Conservation (phyloP, 495 filamentous ascomycete species). For the Penicillium verhagenii region DNA sequence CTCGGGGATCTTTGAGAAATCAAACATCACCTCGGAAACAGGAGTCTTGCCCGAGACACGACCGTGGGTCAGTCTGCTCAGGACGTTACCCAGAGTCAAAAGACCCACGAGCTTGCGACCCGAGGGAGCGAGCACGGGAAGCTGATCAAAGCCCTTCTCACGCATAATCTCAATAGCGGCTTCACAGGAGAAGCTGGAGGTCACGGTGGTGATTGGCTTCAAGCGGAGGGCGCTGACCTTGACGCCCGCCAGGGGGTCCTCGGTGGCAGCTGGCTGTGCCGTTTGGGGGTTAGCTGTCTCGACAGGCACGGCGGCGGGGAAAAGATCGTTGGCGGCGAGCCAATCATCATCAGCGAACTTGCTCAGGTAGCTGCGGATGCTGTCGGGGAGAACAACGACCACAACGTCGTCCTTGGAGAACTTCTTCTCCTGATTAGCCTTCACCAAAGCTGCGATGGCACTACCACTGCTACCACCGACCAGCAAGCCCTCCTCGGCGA, state of each 20-base stretch:
- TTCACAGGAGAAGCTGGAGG: slow-evolving; percentile 63
- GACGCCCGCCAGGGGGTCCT: slow-evolving; percentile 64
- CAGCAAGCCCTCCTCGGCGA: slow-evolving; percentile 90
- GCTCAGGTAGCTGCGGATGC: slow-evolving; percentile 95
- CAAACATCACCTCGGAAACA: slow-evolving; percentile 92
- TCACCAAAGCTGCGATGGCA: slow-evolving; percentile 81
- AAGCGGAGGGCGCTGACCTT: slow-evolving; percentile 79
- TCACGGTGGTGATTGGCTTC: slow-evolving; percentile 87
- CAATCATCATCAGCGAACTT: slow-evolving; percentile 99
- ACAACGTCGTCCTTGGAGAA: slow-evolving; percentile 77
- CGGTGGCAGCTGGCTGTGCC: slow-evolving; percentile 18
- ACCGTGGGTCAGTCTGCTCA: slow-evolving; percentile 81
- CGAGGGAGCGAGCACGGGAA: slow-evolving; percentile 76
- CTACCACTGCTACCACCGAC: slow-evolving; percentile 94
- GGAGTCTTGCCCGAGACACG: slow-evolving; percentile 68
- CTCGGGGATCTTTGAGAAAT: slow-evolving; percentile 82
- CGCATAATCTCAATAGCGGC: slow-evolving; percentile 96
- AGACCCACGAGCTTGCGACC: slow-evolving; percentile 78
- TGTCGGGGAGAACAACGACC: slow-evolving; percentile 90
- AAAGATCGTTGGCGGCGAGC: slow-evolving; percentile 91
- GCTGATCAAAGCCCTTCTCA: slow-evolving; percentile 93
- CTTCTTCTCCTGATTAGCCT: slow-evolving; percentile 70
- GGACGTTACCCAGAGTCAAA: slow-evolving; percentile 90
- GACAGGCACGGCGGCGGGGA: slow-evolving; percentile 58
- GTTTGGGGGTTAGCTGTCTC: slow-evolving; percentile 37